Base-by-base conservation (phyloP, 2,329 filamentous ascomycete genomes). In the Calonectria multiphialidica region DNA sequence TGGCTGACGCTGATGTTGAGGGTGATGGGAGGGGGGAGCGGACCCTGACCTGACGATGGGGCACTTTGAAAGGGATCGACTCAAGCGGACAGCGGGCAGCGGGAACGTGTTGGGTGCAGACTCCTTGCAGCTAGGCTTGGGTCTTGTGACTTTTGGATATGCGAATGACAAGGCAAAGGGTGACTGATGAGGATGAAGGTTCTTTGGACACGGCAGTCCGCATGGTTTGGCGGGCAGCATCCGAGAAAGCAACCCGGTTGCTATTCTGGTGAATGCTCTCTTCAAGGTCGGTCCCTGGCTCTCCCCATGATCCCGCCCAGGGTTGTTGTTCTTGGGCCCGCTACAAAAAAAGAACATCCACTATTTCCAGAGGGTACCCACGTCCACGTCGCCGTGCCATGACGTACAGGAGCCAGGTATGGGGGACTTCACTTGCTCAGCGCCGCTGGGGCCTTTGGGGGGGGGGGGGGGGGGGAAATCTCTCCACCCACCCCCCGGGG, bases 1-100 rank as follows among this genome's bases (percentile, higher is more conserved):
- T 74, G 76, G 74, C 65, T 78, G 66, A 70, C 61, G 59, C 57
- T 70, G 40, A 68, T 61, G 45, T 55, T 68, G 62, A n/a, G 53
- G 21, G 21, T 37, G 35, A 21, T n/a, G 42, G 42, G 18, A n/a
- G 30, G 28, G 30, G 30, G 50, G n/a, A n/a, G 33, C 33, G 53
- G 50, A 23, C 30, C 50, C 61, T 63, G 42, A 49, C 57, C 37
- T 44, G 57, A 44, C 35, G 30, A 49, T 64, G 53, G 53, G 53
- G 53, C 53, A 59, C 53, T 59, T 40, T 50, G 25, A 40, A 57
- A 57, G 53, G n/a, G 53, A 59, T 59, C 53, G 33, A 28, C 53
- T 59, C 33, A 37, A 59, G 53, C 40, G 53, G 53, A 33, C 53
- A 59, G 35, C 53, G 53, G 53, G 53, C 5, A 8, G 28, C 28